Base-by-base conservation (phyloP, 225 moss, liverwort and hornwort genomes). In the Sphagnum contortum region DNA sequence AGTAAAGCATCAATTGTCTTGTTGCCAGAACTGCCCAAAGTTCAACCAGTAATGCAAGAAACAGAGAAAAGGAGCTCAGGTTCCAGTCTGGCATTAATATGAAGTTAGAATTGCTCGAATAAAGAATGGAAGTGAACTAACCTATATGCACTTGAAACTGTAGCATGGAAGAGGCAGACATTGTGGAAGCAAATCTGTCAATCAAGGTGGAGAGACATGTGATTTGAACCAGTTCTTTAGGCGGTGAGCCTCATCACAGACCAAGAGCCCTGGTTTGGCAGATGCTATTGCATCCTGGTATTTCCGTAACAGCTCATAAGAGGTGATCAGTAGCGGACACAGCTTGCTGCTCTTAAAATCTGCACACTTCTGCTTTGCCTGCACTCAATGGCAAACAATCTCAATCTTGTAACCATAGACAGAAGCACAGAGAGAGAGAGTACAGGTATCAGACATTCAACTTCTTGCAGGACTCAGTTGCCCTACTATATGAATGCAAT, bases 221-320 rank as follows among this genome's bases (percentile, higher is more conserved):
- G 52, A 52, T 5, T 52, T 52, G 12, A 77, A 93, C 92, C 92
- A 93, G 77, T 90, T 93, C 68, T 93, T 93, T 48, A 93, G 82
- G 66, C 92, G 83, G 83, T 93, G 92, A 72, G 92, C 89, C 79
- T 93, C 92, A 58, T 93, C 92, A 76, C 92, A 93, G 64, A 93
- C 83, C 48, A 90, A 82, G 29, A 93, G 80, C 61, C 78, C 92
- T 50, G 84, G 88, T 72, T 90, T 82, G 51, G 90, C 76, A 57
- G 88, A 73, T 72, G 73, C 81, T 48, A 93, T 70, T 63, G 70
- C 64, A 55, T 82, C 86, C 50, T 82, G 80, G 61, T 93, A 81
- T 71, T 93, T 93, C 63, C 92, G 86, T 59, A 93, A 70, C 57
- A 90, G 73, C 73, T 93, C 92, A 68, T 88, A 93, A 12, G 92